Conservation (phyloP, 2,329 filamentous ascomycete species). For the Cladophialophora yegresii region DNA sequence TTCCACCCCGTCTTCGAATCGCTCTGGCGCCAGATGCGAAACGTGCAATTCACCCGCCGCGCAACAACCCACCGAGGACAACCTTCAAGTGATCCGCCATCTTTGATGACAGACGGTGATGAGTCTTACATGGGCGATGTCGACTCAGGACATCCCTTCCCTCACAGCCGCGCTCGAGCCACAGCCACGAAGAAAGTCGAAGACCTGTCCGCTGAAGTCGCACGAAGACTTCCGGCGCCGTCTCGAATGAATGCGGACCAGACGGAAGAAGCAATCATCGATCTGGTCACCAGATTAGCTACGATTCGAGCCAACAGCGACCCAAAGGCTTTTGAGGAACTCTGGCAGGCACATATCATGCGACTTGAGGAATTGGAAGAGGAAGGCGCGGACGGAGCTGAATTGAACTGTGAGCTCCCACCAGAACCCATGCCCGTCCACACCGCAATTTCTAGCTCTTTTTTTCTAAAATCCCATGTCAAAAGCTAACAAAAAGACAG, state of each 20-base stretch:
- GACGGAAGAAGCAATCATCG: slow-evolving; percentile 25
- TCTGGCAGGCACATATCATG: slow-evolving; percentile 24
- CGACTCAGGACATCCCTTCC: slow-evolving; percentile 1
- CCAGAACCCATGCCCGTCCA: not conserved
- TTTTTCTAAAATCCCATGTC: not conserved
- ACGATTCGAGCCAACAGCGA: slow-evolving; percentile 21
- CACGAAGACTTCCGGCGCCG: not conserved
- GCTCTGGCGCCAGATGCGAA: slow-evolving; percentile 32
- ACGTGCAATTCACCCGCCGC: slow-evolving; percentile 23
- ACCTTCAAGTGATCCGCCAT: not conserved
- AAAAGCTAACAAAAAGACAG: not conserved
- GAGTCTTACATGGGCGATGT: slow-evolving; percentile 10
- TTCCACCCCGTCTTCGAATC: slow-evolving; percentile 24
- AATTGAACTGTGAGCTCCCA: not conserved
- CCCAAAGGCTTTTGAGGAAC: slow-evolving; percentile 19
- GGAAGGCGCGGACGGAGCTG: not conserved
- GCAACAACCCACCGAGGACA: not conserved
- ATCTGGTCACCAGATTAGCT: slow-evolving; percentile 20
- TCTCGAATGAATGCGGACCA: slow-evolving; percentile 14
- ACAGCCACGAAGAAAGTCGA: slow-evolving; percentile 8
- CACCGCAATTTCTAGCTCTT: not conserved
- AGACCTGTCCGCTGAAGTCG: not conserved
- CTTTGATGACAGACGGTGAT: slow-evolving; percentile 3
- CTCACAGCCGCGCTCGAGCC: slow-evolving; percentile 3
- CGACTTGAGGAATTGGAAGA: slow-evolving; percentile 26